phyloP scores from a whole-genome alignment of 345 rosid species.

The Erysimum cheiranthoides region DNA sequence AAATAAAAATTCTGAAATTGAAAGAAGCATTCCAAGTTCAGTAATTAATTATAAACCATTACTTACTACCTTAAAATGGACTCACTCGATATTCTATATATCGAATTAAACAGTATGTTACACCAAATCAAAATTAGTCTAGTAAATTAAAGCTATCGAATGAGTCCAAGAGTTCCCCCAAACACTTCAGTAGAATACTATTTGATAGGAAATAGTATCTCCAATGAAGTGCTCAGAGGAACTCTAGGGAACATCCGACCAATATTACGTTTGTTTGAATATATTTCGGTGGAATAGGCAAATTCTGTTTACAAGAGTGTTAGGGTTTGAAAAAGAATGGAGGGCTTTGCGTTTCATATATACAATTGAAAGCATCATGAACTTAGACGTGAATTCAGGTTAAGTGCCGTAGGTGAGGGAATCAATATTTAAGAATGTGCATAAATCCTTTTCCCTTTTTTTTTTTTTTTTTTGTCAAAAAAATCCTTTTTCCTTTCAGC shows the following conservation, averaged over 20 bases:
- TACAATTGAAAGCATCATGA: slow-evolving; percentile 16
- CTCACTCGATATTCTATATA: no score
- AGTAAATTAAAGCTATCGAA: slow-evolving; percentile 4
- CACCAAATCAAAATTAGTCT: slow-evolving; percentile 6
- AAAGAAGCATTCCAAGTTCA: no score
- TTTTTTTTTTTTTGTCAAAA: no score
- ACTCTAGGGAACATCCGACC: slow-evolving; percentile 43
- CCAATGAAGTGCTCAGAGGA: slow-evolving; percentile 43
- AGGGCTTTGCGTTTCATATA: slow-evolving; percentile 5
- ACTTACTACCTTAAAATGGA: no score
- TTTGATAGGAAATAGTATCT: slow-evolving; percentile 8
- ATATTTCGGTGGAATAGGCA: not conserved
- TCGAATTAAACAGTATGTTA: not conserved
- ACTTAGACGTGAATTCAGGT: slow-evolving; percentile 41
- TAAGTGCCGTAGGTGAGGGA: slow-evolving; percentile 20
- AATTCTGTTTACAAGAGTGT: slow-evolving; percentile 6
- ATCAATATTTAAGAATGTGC: slow-evolving; percentile 21
- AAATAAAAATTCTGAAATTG: no score
- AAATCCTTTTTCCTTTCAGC: slow-evolving; percentile 5
- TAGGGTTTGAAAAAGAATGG: slow-evolving; percentile 20
- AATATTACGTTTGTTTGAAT: not conserved
- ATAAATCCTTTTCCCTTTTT: not conserved
- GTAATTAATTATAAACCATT: no score
- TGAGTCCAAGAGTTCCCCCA: slow-evolving; percentile 47
- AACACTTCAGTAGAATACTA: slow-evolving; percentile 43